These are phyloP conservation scores for Paecilomyces fulvus DNA, from an alignment of 2,329 filamentous ascomycete genomes.

Conservation along the genomic window DNA sequence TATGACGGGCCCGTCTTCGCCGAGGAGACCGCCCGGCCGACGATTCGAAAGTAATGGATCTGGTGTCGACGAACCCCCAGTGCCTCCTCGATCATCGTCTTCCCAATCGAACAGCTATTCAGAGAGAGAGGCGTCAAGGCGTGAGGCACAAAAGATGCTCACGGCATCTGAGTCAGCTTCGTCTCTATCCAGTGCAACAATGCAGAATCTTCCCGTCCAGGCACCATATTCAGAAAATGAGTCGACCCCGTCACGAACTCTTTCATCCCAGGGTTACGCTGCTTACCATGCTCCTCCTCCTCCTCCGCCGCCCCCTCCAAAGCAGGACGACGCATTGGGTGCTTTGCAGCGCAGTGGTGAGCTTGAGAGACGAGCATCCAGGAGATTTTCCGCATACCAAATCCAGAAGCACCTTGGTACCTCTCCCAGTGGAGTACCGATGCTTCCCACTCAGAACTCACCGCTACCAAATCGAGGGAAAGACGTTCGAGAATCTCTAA, in stretches of 20 bases:
- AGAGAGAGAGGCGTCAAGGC: constrained; percentile 31
- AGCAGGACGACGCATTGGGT: constrained; percentile 80
- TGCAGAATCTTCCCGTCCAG: constrained; percentile 68
- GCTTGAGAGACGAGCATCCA: constrained; percentile 81
- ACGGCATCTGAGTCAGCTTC: constrained; percentile 13
- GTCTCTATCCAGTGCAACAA: constrained; percentile 55
- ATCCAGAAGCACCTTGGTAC: constrained; percentile 88
- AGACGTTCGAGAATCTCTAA: constrained; percentile 70
- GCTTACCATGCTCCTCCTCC: constrained; percentile 52
- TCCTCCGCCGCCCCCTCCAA: constrained; percentile 70
- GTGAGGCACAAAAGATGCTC: constrained; percentile 29
- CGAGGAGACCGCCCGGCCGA: constrained; percentile 23
- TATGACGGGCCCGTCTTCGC: constrained; percentile 21
- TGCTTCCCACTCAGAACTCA: constrained; percentile 54
- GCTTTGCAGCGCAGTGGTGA: constrained; percentile 88
- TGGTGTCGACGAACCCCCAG: constrained; percentile 23
- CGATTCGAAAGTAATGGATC: constrained; percentile 33
- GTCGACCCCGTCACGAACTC: constrained; percentile 18
- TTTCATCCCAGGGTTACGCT: constrained; percentile 15
- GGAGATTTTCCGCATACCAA: constrained; percentile 92
- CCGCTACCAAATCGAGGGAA: constrained; percentile 69
- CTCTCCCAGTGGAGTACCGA: constrained; percentile 71
- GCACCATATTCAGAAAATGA: constrained; percentile 63
- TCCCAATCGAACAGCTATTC: constrained; percentile 22
- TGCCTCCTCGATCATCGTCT: constrained; percentile 15